Evolutionary conservation across 257 asterid species (phyloP).

Genomic region (Solanum chaucha): DNA sequence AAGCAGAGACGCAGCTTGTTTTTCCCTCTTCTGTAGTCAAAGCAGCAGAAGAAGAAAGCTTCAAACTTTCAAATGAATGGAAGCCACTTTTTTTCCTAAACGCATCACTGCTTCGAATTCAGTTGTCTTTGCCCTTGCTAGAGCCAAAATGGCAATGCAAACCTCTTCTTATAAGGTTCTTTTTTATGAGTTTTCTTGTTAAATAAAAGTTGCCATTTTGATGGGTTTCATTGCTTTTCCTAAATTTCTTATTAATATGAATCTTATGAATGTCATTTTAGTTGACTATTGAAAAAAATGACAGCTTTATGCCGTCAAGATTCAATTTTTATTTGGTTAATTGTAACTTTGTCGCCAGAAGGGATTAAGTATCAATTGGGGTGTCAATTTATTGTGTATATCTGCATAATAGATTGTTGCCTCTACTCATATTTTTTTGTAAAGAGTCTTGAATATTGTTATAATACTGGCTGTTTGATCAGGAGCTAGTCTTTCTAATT

Average conservation of each 20-base stretch:
- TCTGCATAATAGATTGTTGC: not conserved
- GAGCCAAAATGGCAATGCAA: conserved; percentile 51
- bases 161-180: conserved; percentile 56
- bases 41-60: not conserved
- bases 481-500: not conserved
- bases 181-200: not conserved
- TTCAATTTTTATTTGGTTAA: not conserved
- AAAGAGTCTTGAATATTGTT: not conserved
- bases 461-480: not conserved
- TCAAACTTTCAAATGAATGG: conserved; percentile 13
- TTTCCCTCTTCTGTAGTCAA: not conserved
- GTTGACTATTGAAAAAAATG: not conserved
- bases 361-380: not conserved
- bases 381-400: not conserved
- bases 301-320: not conserved
- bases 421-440: not conserved
- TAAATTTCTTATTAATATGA: not conserved
- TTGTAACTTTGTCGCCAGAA: not conserved
- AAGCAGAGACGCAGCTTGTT: not conserved
- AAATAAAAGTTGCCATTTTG: not conserved
- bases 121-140: conserved; percentile 17
- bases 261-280: not conserved
- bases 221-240: not conserved
- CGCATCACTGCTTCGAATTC: conserved; percentile 10
- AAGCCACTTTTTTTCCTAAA: conserved; percentile 24